These are phyloP conservation scores for Oropetium thomaeum DNA, from an alignment of 176 grass and related monocot species.

Conservation along the genomic window DNA sequence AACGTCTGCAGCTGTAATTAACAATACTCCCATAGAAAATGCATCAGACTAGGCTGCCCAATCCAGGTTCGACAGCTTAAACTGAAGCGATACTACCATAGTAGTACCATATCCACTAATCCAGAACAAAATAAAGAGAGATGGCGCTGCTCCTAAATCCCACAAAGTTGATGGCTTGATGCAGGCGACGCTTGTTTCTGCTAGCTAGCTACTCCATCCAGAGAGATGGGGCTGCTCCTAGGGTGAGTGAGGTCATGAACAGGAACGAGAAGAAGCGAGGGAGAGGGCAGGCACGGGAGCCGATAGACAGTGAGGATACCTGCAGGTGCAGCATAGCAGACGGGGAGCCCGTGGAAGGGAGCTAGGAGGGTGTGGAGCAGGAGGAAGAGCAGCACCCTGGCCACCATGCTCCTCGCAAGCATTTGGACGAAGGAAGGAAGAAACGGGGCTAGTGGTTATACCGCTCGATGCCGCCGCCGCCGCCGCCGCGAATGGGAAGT, in stretches of 20 bases:
- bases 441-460: background rate
- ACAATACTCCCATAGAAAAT: background rate
- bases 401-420: constrained; percentile 10
- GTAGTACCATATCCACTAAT: too few relatives aligned
- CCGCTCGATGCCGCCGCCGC: too few relatives aligned
- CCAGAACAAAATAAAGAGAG: background rate
- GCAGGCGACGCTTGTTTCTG: background rate
- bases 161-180: background rate
- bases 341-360: background rate
- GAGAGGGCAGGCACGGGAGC: background rate
- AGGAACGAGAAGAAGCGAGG: background rate
- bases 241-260: too few relatives aligned
- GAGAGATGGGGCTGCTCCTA: too few relatives aligned
- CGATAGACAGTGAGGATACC: background rate
- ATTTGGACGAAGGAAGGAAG: background rate
- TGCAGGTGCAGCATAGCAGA: background rate
- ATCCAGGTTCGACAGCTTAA: background rate
- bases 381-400: background rate
- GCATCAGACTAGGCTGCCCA: too few relatives aligned
- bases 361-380: background rate
- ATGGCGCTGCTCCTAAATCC: background rate
- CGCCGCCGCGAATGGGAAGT: background rate
- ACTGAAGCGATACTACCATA: background rate
- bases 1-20: background rate
- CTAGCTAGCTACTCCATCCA: background rate